phyloP scores from a whole-genome alignment of 1,139 yeast species.

The Yamadazyma sp. region DNA sequence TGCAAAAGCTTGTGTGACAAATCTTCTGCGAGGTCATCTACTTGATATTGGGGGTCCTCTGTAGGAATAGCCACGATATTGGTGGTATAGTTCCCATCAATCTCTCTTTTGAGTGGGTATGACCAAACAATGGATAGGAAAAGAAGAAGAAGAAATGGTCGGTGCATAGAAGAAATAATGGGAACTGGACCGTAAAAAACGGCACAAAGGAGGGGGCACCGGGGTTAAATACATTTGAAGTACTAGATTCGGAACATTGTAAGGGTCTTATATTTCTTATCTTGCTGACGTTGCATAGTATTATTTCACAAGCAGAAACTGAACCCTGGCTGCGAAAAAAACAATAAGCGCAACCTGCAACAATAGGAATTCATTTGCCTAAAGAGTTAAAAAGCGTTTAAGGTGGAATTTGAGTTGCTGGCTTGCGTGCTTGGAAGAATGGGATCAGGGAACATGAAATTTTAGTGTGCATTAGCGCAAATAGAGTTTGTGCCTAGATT shows the following conservation, averaged over 20 bases:
- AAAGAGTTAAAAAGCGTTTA: neutral
- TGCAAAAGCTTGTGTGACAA: slow-evolving; percentile 20
- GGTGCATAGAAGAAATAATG: no score
- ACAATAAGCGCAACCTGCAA: slow-evolving; percentile 7
- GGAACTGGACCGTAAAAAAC: no score
- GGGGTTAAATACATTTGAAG: no score
- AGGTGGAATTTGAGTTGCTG: neutral
- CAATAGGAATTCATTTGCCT: neutral
- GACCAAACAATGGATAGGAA: neutral
- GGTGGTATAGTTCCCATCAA: slow-evolving; percentile 15
- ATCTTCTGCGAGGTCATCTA: slow-evolving; percentile 11
- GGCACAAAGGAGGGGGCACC: neutral
- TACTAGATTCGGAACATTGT: no score
- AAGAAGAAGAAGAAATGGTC: neutral
- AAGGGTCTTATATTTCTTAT: no score
- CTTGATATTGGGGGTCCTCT: slow-evolving; percentile 15
- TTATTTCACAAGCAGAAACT: neutral
- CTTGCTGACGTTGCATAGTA: neutral
- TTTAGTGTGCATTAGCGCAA: no score
- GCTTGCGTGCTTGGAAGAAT: no score
- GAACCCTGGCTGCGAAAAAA: slow-evolving; percentile 21
- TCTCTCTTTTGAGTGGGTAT: slow-evolving; percentile 2
- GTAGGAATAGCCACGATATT: slow-evolving; percentile 18
- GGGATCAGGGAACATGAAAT: no score
- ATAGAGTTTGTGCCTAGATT: no score